A percentile compares a stretch with the other conserved stretches of the same genome.
These are phyloP conservation scores for Mimosa bimucronata DNA, from an alignment of 306 rosid genomes.

Conservation along the genomic window DNA sequence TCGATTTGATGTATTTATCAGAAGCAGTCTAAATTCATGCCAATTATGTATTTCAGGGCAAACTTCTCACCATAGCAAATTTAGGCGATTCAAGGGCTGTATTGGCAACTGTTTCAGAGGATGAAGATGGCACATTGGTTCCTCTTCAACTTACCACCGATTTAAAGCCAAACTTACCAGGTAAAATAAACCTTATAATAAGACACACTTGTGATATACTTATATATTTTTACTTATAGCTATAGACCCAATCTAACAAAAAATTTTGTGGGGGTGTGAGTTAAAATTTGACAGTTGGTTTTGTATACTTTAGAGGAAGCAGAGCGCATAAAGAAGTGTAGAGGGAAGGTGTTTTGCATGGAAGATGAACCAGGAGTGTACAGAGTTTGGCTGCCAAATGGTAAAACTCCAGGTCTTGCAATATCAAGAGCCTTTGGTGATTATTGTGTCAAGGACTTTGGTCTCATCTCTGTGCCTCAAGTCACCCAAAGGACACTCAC, in stretches of 20 bases:
- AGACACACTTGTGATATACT: neutral
- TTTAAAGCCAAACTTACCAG: constrained; percentile 72
- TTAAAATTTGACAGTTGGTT: neutral
- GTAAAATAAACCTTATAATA: constrained; percentile 23
- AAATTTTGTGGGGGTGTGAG: neutral
- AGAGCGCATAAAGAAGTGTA: constrained; percentile 58
- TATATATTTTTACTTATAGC: neutral
- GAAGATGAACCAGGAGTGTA: constrained; percentile 75
- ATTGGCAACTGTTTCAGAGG: constrained; percentile 60
- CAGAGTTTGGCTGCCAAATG: constrained; percentile 74
- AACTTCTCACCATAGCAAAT: constrained; percentile 63
- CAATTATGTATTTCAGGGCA: constrained; percentile 52
- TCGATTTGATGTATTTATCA: constrained; percentile 4
- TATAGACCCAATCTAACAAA: neutral
- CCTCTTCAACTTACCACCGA: constrained; percentile 70
- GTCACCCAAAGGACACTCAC: constrained; percentile 59
- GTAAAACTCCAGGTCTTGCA: constrained; percentile 67
- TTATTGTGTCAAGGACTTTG: constrained; percentile 66
- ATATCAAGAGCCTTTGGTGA: constrained; percentile 82
- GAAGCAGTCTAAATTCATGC: constrained; percentile 21
- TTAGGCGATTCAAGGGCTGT: constrained; percentile 84
- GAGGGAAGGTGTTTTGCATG: constrained; percentile 61
- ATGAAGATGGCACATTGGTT: constrained; percentile 56
- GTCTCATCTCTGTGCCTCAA: constrained; percentile 69
- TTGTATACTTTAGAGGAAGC: constrained; percentile 62